A percentile compares a stretch with the other conserved stretches of the same genome.
phyloP scores from a whole-genome alignment of 371 early-diverging fungal genomes.

The Nematocida ironsii region DNA sequence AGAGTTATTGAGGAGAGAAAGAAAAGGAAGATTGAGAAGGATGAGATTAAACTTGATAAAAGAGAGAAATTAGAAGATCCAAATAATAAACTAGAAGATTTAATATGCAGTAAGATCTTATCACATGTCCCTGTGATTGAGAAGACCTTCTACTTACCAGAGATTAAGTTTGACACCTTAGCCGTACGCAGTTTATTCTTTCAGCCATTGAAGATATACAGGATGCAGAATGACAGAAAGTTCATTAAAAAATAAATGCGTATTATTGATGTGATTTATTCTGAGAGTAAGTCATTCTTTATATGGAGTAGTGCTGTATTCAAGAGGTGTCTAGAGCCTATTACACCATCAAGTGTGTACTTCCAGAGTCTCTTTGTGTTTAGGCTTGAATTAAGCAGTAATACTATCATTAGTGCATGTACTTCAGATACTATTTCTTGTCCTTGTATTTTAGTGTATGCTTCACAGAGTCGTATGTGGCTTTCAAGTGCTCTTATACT shows the following conservation, averaged over 20 bases:
- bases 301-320: background rate
- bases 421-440: background rate
- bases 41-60: slow-evolving; percentile 36
- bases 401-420: slow-evolving; percentile 43
- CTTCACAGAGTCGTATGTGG: slow-evolving; percentile 66
- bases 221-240: slow-evolving; percentile 26
- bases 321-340: background rate
- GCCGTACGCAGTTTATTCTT: slow-evolving; percentile 52
- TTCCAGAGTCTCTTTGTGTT: slow-evolving; percentile 20
- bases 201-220: slow-evolving; percentile 53
- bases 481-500: slow-evolving; percentile 70
- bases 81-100: slow-evolving; percentile 34
- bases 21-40: slow-evolving; percentile 41
- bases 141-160: slow-evolving; percentile 50
- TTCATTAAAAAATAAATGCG: background rate
- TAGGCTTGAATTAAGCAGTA: slow-evolving; percentile 48
- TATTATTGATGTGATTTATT: background rate
- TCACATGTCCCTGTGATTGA: slow-evolving; percentile 30
- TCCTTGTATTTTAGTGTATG: slow-evolving; percentile 63
- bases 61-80: slow-evolving; percentile 39
- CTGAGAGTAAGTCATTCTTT: background rate
- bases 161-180: slow-evolving; percentile 55
- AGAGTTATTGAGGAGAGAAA: slow-evolving; percentile 37
- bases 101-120: slow-evolving; percentile 7
- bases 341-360: slow-evolving; percentile 2